Evolutionary conservation across 2,329 filamentous ascomycete species (phyloP).

Genomic region (Penicillium sp.): DNA sequence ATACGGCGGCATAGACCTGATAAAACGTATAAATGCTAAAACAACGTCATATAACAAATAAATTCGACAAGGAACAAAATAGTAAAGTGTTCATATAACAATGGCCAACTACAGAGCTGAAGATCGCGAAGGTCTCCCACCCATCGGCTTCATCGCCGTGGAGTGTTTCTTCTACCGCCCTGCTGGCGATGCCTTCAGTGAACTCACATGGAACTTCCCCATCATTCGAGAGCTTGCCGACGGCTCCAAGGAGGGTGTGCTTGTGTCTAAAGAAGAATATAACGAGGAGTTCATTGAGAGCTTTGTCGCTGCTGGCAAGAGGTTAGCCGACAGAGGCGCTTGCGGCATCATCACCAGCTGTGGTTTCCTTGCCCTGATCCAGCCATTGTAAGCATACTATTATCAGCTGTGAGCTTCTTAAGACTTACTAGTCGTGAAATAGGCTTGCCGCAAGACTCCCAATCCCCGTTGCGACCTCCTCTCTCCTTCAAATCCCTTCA

Average conservation of each 20-base stretch:
- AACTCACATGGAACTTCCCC: conserved; percentile 36
- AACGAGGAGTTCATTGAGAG: conserved; percentile 30
- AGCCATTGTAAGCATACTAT: conserved; percentile 23
- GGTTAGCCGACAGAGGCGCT: conserved; percentile 29
- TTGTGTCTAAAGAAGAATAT: conserved; percentile 30
- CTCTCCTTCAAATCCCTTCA: conserved; percentile 33
- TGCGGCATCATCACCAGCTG: conserved; percentile 40
- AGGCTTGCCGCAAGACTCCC: conserved; percentile 29
- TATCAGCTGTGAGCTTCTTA: not conserved
- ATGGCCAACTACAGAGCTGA: conserved; percentile 8
- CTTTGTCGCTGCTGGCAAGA: conserved; percentile 33
- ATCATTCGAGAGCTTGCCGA: conserved; percentile 32
- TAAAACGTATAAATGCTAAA: not conserved
- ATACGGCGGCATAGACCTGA: too few relatives aligned
- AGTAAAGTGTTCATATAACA: not conserved
- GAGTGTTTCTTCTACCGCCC: conserved; percentile 33
- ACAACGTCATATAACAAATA: not conserved
- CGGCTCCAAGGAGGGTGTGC: conserved; percentile 24
- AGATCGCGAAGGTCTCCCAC: not conserved
- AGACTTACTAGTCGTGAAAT: conserved; percentile 8
- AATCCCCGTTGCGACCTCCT: conserved; percentile 35
- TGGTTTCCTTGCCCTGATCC: conserved; percentile 37
- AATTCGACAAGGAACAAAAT: not conserved
- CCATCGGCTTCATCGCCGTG: conserved; percentile 30
- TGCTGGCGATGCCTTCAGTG: conserved; percentile 35